Base-by-base conservation (phyloP, 148 eudicot species). In the Chenopodium berlandieri region DNA sequence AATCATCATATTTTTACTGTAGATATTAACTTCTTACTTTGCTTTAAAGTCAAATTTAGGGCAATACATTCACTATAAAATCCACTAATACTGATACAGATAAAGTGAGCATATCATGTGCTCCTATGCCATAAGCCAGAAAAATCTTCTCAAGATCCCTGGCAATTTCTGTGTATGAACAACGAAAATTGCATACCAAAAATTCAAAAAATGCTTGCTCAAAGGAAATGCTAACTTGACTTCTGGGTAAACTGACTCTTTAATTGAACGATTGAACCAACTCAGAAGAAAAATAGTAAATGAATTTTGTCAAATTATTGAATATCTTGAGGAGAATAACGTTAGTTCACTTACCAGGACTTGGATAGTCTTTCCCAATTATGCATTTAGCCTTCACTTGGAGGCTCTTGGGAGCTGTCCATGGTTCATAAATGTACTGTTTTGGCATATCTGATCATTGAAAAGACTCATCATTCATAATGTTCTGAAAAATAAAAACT, bases 341-440 rank as follows among this genome's bases (percentile, higher is more conserved):
- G 12, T 7, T 6, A 32, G 64, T 52, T 4, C 1, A 82, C 87
- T 80, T 70, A 95, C 98, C 91, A 74, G 96, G 97, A 83, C 87
- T 89, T 81, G 98, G 98, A 83, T 95, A 95, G 86, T 95, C 97
- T 82, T 87, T 89, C 77, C 98, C 98, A 71, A 95, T 90, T 46
- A 93, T 88, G 89, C 98, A 94, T 32, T 90, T 91, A 64, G 93
- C 98, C 89, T 92, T 92, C 17, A 82, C 73, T 88, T 95, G 98
- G 64, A 95, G 81, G 87, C 88, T 93, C 74, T 80, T 73, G 44
- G 98, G 98, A 87, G 98, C 97, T 27, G 92, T 91, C 98, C 98
- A 95, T 27, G 97, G 97, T 87, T 95, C 98, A 70, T 95, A 95
- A 32, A 95, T 92, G 83, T 89, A 95, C 84, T 93, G 90, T 92